These are phyloP conservation scores for Castanospermum australe DNA, from an alignment of 306 rosid species.

Conservation along the genomic window DNA sequence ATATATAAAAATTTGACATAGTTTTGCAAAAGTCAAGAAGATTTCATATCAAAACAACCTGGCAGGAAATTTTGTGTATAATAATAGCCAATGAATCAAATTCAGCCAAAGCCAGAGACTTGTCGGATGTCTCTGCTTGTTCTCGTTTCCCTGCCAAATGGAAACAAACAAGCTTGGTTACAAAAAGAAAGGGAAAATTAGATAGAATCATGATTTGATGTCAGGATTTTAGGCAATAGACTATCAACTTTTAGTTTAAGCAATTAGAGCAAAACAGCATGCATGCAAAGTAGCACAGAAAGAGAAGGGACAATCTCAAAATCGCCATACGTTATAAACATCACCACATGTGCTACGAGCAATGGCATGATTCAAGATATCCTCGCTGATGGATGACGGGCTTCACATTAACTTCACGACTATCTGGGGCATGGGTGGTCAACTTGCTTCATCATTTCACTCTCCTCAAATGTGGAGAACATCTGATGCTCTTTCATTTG, in stretches of 20 bases:
- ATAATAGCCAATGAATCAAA: conserved; percentile 36
- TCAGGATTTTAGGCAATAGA: too few relatives aligned
- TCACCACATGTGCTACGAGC: not conserved
- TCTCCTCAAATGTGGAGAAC: conserved; percentile 25
- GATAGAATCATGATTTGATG: too few relatives aligned
- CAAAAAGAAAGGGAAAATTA: not conserved
- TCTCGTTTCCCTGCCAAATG: conserved; percentile 37
- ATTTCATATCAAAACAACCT: conserved; percentile 31
- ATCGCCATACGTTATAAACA: not conserved
- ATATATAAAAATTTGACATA: too few relatives aligned
- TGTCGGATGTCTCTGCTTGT: conserved; percentile 17
- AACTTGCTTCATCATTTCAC: conserved; percentile 26
- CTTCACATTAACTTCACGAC: too few relatives aligned
- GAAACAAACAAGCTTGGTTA: not conserved
- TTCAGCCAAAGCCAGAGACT: conserved; percentile 1
- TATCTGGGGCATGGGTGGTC: too few relatives aligned
- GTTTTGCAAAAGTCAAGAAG: not conserved
- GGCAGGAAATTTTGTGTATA: conserved; percentile 48
- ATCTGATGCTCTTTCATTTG: not conserved
- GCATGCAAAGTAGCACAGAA: not conserved
- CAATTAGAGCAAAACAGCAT: too few relatives aligned
- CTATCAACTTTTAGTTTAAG: too few relatives aligned
- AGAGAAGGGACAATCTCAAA: not conserved
- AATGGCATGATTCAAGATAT: conserved; percentile 11
- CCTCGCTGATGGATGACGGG: conserved; percentile 16